phyloP scores from a whole-genome alignment of 2,329 filamentous ascomycete species.

The Ceratocystis eucalypticola region DNA sequence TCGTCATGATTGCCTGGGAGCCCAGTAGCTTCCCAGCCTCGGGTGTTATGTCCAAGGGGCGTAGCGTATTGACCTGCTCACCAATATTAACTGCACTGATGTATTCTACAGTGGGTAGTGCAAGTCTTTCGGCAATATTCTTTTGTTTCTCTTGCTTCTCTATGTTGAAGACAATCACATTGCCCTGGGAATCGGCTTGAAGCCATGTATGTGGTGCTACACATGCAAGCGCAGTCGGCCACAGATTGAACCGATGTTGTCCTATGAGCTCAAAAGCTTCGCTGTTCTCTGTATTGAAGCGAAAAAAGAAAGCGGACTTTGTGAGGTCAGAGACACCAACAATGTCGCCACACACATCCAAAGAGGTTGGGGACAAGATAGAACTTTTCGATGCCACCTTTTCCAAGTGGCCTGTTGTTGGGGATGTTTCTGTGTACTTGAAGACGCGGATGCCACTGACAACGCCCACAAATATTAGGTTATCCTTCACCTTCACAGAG shows the following conservation, averaged over 20 bases:
- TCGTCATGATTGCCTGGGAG: conserved; percentile 77
- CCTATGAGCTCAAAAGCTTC: conserved; percentile 69
- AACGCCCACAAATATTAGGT: conserved; percentile 72
- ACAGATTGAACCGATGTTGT: conserved; percentile 72
- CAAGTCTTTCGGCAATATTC: conserved; percentile 48
- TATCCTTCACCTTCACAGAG: conserved; percentile 58
- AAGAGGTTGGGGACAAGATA: conserved; percentile 68
- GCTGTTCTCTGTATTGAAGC: conserved; percentile 52
- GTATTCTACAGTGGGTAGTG: conserved; percentile 8
- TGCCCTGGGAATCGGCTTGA: conserved; percentile 75
- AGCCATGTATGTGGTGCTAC: conserved; percentile 43
- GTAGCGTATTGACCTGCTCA: conserved; percentile 85
- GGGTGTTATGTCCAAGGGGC: conserved; percentile 54
- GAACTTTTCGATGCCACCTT: conserved; percentile 68
- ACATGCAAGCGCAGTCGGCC: conserved; percentile 55
- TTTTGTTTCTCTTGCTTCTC: conserved; percentile 65
- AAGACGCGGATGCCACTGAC: conserved; percentile 66
- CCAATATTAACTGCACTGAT: conserved; percentile 75
- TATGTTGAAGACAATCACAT: conserved; percentile 67
- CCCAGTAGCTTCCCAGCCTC: conserved; percentile 53
- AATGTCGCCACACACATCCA: conserved; percentile 57
- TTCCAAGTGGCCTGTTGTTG: conserved; percentile 43
- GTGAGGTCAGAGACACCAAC: conserved; percentile 86
- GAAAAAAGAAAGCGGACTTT: conserved; percentile 74
- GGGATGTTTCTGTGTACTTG: conserved; percentile 42